Percentiles rank a stretch among this genome's conserved stretches.
phyloP scores from a whole-genome alignment of 208 protist genomes.

The Angomonas ambiguus region DNA sequence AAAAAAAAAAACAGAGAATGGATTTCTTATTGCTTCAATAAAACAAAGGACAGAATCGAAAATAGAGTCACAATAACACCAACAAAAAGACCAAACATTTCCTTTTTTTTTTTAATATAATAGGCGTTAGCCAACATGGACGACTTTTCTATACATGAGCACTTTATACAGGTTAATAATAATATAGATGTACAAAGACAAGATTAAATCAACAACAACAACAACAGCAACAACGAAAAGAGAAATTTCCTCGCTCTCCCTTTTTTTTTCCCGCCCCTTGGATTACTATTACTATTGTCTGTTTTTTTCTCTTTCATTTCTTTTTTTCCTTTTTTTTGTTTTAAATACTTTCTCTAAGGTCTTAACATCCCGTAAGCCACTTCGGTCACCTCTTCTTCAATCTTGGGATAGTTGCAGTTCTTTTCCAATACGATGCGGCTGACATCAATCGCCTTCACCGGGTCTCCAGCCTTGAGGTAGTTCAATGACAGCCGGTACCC shows the following conservation, averaged over 20 bases:
- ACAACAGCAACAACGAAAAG: too few relatives aligned
- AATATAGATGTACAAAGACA: too few relatives aligned
- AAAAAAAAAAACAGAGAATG: slow-evolving; percentile 13
- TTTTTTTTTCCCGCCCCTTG: too few relatives aligned
- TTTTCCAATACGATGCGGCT: slow-evolving; percentile 86
- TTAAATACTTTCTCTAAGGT: slow-evolving; percentile 23
- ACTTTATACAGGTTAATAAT: slow-evolving; percentile 5
- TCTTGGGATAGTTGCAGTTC: slow-evolving; percentile 90
- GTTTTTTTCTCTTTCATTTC: background rate
- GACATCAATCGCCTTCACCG: slow-evolving; percentile 93
- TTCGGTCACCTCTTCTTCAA: slow-evolving; percentile 91
- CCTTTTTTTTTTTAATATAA: background rate
- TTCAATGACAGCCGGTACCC: slow-evolving; percentile 97
- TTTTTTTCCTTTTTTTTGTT: background rate
- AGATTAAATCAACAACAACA: too few relatives aligned
- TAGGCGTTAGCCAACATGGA: background rate
- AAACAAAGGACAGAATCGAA: too few relatives aligned
- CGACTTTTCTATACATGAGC: too few relatives aligned
- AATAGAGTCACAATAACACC: too few relatives aligned
- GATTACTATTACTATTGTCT: background rate
- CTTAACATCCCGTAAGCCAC: slow-evolving; percentile 84
- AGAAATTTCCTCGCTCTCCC: too few relatives aligned
- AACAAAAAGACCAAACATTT: background rate
- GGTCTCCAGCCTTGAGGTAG: slow-evolving; percentile 91
- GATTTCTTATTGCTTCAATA: background rate